Evolutionary conservation across 257 asterid species (phyloP).

Genomic region (Osmanthus fragrans): DNA sequence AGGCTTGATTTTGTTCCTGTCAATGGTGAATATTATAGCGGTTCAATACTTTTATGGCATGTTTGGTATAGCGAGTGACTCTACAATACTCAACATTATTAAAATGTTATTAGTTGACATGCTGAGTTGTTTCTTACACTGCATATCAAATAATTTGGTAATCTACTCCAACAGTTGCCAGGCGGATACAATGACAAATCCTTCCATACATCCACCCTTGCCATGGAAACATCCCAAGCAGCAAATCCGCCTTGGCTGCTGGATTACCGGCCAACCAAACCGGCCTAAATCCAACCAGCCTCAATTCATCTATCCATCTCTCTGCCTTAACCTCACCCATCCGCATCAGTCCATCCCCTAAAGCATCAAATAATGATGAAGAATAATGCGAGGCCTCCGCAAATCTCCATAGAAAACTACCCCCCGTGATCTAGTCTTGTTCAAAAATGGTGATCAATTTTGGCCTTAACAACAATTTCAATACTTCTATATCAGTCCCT

Average conservation of each 20-base stretch:
- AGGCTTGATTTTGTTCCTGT: no score
- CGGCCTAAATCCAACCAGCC: constrained; percentile 61
- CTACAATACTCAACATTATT: no score
- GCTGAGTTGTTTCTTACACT: no score
- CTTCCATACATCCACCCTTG: constrained; percentile 24
- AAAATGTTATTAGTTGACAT: no score
- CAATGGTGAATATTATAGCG: no score
- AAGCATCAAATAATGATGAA: constrained; percentile 76
- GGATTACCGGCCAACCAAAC: constrained; percentile 75
- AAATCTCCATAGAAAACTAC: constrained; percentile 59
- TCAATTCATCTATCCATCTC: constrained; percentile 86
- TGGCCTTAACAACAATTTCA: constrained; percentile 54
- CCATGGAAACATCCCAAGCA: constrained; percentile 93
- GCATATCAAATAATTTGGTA: not conserved
- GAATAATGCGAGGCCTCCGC: constrained; percentile 83
- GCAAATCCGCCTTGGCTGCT: constrained; percentile 66
- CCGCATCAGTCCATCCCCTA: no score
- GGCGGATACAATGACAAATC: constrained; percentile 78
- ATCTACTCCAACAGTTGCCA: constrained; percentile 66
- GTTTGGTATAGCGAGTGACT: no score
- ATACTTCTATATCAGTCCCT: constrained; percentile 63
- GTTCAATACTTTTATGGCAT: no score
- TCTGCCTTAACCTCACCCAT: constrained; percentile 52
- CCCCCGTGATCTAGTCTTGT: constrained; percentile 70
- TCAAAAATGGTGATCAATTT: constrained; percentile 74